Evolutionary conservation across 2,329 filamentous ascomycete genomes (phyloP).

Genomic region (Aspergillus versicolor): DNA sequence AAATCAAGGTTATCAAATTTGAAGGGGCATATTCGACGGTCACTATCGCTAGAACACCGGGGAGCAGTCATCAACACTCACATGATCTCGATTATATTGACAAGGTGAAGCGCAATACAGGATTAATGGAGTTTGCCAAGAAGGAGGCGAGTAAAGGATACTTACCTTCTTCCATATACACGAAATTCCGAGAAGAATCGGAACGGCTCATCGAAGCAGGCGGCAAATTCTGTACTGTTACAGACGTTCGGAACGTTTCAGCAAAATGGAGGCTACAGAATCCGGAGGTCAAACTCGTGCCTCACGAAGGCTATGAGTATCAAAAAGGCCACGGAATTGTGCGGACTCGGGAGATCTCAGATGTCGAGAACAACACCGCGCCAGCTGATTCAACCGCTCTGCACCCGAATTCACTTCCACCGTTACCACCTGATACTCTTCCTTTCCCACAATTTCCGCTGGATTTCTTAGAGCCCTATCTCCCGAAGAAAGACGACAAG

Average conservation of each 20-base stretch:
- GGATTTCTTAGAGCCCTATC: constrained; percentile 52
- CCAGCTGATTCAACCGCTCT: constrained; percentile 11
- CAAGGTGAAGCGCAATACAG: constrained; percentile 49
- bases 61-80: constrained; percentile 41
- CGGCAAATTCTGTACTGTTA: constrained; percentile 47
- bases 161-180: constrained; percentile 50
- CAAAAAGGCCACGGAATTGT: constrained; percentile 46
- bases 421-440: constrained; percentile 40
- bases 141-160: constrained; percentile 48
- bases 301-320: constrained; percentile 47
- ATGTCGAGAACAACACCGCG: constrained; percentile 13
- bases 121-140: constrained; percentile 47
- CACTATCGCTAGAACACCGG: constrained; percentile 43
- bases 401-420: constrained; percentile 16
- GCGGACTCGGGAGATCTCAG: constrained; percentile 23
- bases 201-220: constrained; percentile 46
- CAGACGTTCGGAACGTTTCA: constrained; percentile 49
- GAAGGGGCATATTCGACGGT: constrained; percentile 45
- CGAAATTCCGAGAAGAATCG: constrained; percentile 47
- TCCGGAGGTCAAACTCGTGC: constrained; percentile 42
- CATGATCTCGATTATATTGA: constrained; percentile 51
- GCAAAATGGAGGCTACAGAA: constrained; percentile 50
- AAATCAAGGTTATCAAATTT: constrained; percentile 48
- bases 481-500: constrained; percentile 41
- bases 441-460: constrained; percentile 46